Evolutionary conservation across 495 filamentous ascomycete genomes (phyloP), one percentile per base, ranked within the genome.

Genomic region (Penicillium daleae): DNA sequence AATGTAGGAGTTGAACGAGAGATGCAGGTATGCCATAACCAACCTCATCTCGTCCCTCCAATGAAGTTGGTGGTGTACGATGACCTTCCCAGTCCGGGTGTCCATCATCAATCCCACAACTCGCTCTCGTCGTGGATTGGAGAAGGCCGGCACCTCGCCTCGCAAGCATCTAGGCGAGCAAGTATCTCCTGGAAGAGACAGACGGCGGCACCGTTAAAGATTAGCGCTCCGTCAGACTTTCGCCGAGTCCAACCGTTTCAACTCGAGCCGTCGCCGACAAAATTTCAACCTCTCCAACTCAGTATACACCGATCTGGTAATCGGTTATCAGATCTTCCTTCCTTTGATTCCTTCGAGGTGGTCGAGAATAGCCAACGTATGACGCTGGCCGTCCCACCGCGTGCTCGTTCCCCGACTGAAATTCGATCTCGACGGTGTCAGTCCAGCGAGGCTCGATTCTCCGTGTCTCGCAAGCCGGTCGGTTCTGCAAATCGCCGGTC

Each of bases 201-300:
- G 48, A 71, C 75, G 33, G 71, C 74, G 27, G 71, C 72, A 4
- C 69, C 74, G 3, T 56, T 83, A 53, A 77, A 71, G 31, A 86
- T 87, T 46, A 74, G 84, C 44, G 78, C 75, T 15, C 85, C 86
- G 2, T 76, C 81, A 5, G 81, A 87, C 49, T 87, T 87, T 61
- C 72, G 80, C 60, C 71, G 76, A 62, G 79, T 87, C 2, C 71
- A 80, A 27, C 72, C 73, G 33, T 70, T 75, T 31, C 64, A 73
- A 58, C 63, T 73, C 32, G 75, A 71, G 42, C 74, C 75, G 60
- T 55, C 60, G 29, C 65, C 64, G 17, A 60, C 27, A 15, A 49
- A 80, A 17, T 92, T 92, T 73, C 82, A 84, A 37, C 90, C 90
- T 12, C 79, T 95, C 39, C 86, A 94, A 74, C 80, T 96, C 53